Evolutionary conservation across 2,329 filamentous ascomycete species (phyloP).

Genomic region (Conoideocrella luteorostrata): DNA sequence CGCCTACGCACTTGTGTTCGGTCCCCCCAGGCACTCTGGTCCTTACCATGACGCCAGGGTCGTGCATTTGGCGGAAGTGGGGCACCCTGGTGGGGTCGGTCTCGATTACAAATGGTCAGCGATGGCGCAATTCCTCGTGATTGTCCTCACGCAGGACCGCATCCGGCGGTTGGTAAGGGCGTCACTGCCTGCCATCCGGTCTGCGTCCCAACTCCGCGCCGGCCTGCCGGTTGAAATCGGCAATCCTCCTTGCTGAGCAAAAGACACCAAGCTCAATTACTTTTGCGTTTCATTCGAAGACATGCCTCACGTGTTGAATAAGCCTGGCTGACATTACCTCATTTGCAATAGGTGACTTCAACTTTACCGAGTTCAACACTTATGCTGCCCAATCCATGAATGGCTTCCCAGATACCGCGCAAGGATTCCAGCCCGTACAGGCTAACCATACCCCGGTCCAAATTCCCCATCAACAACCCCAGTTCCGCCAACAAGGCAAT

Average conservation of each 20-base stretch:
- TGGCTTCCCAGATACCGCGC: conserved; percentile 26
- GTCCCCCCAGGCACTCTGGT: too few species aligned
- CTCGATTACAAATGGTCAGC: conserved; percentile 38
- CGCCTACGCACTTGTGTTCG: background rate
- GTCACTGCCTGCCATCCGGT: background rate
- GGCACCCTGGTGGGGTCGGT: conserved; percentile 7
- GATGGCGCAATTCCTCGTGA: conserved; percentile 61
- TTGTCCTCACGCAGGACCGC: conserved; percentile 22
- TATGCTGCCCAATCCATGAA: conserved; percentile 46
- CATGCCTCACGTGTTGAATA: background rate
- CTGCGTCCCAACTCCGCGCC: background rate
- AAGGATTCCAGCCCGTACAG: conserved; percentile 46
- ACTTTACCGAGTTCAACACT: conserved; percentile 46
- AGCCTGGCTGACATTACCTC: conserved; percentile 7
- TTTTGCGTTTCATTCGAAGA: background rate
- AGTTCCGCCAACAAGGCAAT: conserved; percentile 23
- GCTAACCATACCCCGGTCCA: conserved; percentile 39
- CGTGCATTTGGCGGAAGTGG: conserved; percentile 20
- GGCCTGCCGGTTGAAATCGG: background rate
- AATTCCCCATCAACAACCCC: conserved; percentile 30
- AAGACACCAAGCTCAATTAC: too few species aligned
- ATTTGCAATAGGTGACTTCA: conserved; percentile 52
- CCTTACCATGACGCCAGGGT: conserved; percentile 10
- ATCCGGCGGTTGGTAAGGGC: background rate
- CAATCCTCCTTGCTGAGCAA: background rate